Base-by-base conservation (phyloP, 345 rosid genomes). In the Bruguiera sexangula region DNA sequence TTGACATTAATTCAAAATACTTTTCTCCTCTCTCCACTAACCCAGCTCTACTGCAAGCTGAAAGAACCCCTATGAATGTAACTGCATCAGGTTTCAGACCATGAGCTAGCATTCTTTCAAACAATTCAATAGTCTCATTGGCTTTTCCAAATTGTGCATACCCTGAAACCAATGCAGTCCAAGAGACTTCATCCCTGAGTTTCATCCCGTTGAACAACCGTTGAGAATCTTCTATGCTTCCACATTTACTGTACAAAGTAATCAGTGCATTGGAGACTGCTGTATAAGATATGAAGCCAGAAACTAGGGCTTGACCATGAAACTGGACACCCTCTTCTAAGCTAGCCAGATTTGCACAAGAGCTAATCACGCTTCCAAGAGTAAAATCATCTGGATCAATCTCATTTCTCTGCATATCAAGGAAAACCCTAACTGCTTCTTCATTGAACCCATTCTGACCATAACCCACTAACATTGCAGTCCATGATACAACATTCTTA, bases 11-110 rank as follows among this genome's bases (percentile, higher is more conserved):
- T 34, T 88, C 85, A 65, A 94, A 91, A 78, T 85, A 89, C 26
- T 59, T 74, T 8, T 73, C 69, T 48, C 98, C 98, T 81, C 88
- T 85, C 72, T 87, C 95, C 71, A 89, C 93, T 68, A 91, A 71
- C 60, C 97, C 97, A 16, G 97, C 89, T 79, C 97, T 86, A 68
- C 97, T 87, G 82, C 97, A 94, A 43, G 98, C 98, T 67, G 95
- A 88, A 62, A 94, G 83, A 75, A 91, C 93, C 52, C 90, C 93
- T 19, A 91, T 84, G 68, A 94, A 85, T 72, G 95, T 91, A 77
- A 91, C 96, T 55, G 84, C 95, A 80, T 94, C 98, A 39, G 97
- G 97, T 76, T 86, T 86, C 48, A 89, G 62, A 56, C 93, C 89
- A 63, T 79, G 76, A 39, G 82, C 80, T 57, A 85, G 63, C 97